These are phyloP conservation scores for Penicillium tannophilum DNA, from an alignment of 495 filamentous ascomycete genomes.

Conservation along the genomic window DNA sequence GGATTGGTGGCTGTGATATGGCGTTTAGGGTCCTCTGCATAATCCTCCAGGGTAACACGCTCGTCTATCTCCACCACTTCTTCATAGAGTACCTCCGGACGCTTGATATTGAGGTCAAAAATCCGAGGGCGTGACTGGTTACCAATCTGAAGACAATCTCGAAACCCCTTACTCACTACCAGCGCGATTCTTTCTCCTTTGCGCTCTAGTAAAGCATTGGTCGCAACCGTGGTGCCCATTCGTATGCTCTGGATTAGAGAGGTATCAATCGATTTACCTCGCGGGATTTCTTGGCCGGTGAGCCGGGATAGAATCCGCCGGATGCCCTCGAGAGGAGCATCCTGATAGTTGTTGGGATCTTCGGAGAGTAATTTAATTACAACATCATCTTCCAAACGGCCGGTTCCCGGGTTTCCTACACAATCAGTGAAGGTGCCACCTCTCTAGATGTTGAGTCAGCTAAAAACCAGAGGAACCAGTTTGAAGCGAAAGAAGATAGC, in stretches of 20 bases:
- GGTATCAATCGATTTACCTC: conserved; percentile 79
- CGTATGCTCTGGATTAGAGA: conserved; percentile 73
- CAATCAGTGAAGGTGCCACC: conserved; percentile 34
- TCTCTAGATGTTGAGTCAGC: conserved; percentile 15
- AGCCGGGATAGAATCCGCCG: conserved; percentile 76
- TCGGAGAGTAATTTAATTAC: conserved; percentile 83
- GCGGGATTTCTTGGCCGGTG: conserved; percentile 66
- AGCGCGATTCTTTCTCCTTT: conserved; percentile 88
- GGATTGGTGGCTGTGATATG: conserved; percentile 13
- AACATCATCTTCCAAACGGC: conserved; percentile 42
- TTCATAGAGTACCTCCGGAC: conserved; percentile 73
- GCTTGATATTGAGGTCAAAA: conserved; percentile 71
- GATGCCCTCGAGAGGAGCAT: conserved; percentile 85
- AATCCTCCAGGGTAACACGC: conserved; percentile 76
- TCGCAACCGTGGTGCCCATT: conserved; percentile 85
- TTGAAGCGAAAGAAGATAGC: neutral
- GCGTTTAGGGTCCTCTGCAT: conserved; percentile 33
- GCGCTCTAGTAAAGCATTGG: conserved; percentile 81
- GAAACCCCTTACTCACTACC: conserved; percentile 85
- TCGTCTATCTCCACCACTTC: conserved; percentile 72
- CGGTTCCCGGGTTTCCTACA: conserved; percentile 28
- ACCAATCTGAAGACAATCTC: conserved; percentile 79
- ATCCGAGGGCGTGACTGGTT: conserved; percentile 77
- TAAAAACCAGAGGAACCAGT: neutral
- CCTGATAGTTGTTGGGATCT: conserved; percentile 77